phyloP scores from a whole-genome alignment of 1,284 basidiomycete species.

The Apiotrichum gamsii region DNA sequence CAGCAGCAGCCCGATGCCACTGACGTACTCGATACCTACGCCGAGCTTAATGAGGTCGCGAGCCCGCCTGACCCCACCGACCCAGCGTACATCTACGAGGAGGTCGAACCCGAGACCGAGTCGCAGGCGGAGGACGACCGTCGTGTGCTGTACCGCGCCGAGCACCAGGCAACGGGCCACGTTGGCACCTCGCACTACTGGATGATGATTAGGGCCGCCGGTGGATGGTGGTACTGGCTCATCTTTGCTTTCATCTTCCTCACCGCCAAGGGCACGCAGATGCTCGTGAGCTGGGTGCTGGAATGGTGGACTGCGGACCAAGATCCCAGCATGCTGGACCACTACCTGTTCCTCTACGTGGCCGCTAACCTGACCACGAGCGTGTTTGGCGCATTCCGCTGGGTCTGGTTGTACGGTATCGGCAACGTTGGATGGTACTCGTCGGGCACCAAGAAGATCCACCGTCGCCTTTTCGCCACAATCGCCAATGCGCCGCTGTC shows the following conservation, averaged over 20 bases:
- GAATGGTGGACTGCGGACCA: conserved; percentile 38
- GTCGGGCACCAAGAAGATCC: conserved; percentile 58
- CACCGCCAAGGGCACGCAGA: conserved; percentile 20
- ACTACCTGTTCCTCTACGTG: conserved; percentile 34
- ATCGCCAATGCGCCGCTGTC: conserved; percentile 63
- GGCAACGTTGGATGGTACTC: conserved; percentile 53
- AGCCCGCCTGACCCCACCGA: not conserved
- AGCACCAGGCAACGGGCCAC: conserved; percentile 57
- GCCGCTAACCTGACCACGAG: conserved; percentile 15
- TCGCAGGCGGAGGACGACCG: not conserved
- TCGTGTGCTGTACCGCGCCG: conserved; percentile 58
- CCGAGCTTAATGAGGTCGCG: not conserved
- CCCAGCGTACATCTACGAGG: not conserved
- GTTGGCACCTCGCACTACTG: conserved; percentile 35
- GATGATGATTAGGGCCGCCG: conserved; percentile 37
- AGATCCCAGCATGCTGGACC: conserved; percentile 23
- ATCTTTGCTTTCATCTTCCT: conserved; percentile 28
- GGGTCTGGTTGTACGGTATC: conserved; percentile 46
- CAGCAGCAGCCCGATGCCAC: no score
- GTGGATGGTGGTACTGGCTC: conserved; percentile 46
- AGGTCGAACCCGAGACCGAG: not conserved
- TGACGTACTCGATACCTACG: not conserved
- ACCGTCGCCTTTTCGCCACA: conserved; percentile 54
- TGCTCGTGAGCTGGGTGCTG: conserved; percentile 25
- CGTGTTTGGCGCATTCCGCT: conserved; percentile 27